Percentiles rank a stretch among this genome's conserved stretches.
These are phyloP conservation scores for Paracamarosporium sp. DNA, from an alignment of 2,329 filamentous ascomycete species.

Conservation along the genomic window DNA sequence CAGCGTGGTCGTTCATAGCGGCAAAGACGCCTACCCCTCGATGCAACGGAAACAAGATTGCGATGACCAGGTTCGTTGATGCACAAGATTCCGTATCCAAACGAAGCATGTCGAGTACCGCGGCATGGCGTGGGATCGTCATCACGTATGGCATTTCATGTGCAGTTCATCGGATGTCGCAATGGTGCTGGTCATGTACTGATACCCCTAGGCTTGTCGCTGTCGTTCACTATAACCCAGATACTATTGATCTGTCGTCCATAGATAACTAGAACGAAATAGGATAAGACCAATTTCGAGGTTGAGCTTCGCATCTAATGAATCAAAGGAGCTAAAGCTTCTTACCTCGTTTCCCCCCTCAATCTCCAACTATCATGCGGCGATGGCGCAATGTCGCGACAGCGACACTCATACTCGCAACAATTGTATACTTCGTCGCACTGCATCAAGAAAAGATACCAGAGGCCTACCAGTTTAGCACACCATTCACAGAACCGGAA, in stretches of 20 bases:
- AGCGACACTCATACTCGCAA: neutral
- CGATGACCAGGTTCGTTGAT: neutral
- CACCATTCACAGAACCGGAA: neutral
- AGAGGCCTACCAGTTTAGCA: neutral
- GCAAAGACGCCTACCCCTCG: neutral
- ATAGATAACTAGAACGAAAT: neutral
- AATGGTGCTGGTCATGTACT: neutral
- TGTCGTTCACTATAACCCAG: neutral
- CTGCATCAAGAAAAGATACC: neutral
- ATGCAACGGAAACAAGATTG: neutral
- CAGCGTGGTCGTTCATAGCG: neutral
- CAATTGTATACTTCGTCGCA: neutral
- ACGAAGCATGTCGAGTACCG: neutral
- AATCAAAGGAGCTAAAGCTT: neutral
- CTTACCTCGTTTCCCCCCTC: neutral
- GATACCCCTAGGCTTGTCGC: neutral
- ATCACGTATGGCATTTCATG: neutral
- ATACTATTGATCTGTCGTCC: neutral
- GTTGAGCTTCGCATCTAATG: neutral
- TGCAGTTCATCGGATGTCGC: neutral
- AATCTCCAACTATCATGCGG: neutral
- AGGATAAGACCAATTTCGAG: neutral
- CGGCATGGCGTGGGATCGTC: neutral
- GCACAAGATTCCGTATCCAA: neutral
- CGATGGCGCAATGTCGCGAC: conserved; percentile 6